phyloP scores from a whole-genome alignment of 805 yeast genomes.

The Pichia nanzhaoensis region DNA sequence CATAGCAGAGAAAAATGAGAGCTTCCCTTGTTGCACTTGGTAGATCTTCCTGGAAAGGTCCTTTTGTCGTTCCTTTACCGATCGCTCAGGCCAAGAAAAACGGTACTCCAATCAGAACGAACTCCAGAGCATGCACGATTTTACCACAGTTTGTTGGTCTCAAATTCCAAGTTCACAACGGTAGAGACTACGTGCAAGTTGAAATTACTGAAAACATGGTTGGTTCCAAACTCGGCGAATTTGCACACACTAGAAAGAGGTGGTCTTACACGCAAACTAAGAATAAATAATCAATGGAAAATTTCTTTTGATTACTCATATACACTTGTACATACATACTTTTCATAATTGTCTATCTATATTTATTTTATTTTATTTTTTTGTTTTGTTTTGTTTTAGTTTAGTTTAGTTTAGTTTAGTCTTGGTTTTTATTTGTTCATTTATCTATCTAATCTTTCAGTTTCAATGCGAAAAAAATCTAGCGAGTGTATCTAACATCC shows the following conservation, averaged over 20 bases:
- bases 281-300: slow-evolving; percentile 35
- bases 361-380: too few species aligned
- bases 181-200: slow-evolving; percentile 85
- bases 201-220: slow-evolving; percentile 93
- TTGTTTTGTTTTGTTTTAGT: too few species aligned
- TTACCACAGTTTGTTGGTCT: slow-evolving; percentile 94
- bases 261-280: slow-evolving; percentile 76
- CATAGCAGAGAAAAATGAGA: slow-evolving; percentile 29
- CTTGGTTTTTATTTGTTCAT: background rate
- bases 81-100: slow-evolving; percentile 74
- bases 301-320: background rate
- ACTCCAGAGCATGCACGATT: slow-evolving; percentile 90
- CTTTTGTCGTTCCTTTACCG: slow-evolving; percentile 93
- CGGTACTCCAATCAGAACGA: slow-evolving; percentile 88
- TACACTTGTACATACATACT: background rate
- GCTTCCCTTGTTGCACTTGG: slow-evolving; percentile 34
- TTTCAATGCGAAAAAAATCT: background rate
- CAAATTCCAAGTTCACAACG: slow-evolving; percentile 92
- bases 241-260: slow-evolving; percentile 88
- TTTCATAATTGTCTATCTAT: too few species aligned
- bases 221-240: slow-evolving; percentile 91
- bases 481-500: slow-evolving; percentile 5
- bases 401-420: too few species aligned
- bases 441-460: background rate
- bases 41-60: slow-evolving; percentile 69